These are phyloP conservation scores for Dothistroma septosporum DNA, from an alignment of 2,329 filamentous ascomycete species.

Conservation along the genomic window DNA sequence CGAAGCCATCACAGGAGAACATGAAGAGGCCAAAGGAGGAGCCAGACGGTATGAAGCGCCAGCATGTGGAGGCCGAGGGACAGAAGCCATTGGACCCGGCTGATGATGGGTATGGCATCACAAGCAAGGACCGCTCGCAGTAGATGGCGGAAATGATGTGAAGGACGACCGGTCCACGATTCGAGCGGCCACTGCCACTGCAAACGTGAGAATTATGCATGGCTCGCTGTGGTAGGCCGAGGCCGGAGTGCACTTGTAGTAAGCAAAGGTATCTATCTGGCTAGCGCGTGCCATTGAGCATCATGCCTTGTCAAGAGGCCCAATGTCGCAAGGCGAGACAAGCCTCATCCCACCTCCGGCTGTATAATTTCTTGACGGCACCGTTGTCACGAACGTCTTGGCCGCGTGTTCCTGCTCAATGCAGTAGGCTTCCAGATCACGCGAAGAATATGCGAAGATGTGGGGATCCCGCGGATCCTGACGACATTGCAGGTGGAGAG, in stretches of 20 bases:
- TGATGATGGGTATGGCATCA: constrained; percentile 12
- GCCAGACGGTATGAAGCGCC: constrained; percentile 20
- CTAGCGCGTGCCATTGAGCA: background rate
- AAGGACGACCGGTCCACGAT: no score
- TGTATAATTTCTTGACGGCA: background rate
- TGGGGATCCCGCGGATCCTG: background rate
- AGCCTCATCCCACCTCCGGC: background rate
- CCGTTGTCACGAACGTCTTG: background rate
- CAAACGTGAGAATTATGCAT: no score
- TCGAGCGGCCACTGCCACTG: no score
- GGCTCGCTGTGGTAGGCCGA: no score
- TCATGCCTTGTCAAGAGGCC: background rate
- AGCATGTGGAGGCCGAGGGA: constrained; percentile 22
- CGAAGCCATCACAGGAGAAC: constrained; percentile 11
- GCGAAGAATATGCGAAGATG: background rate
- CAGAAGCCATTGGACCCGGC: constrained; percentile 23
- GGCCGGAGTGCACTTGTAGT: no score
- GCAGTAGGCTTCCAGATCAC: background rate
- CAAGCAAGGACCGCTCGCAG: background rate
- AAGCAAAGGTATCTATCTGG: no score
- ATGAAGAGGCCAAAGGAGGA: constrained; percentile 21
- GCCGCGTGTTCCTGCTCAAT: background rate
- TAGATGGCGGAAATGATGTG: background rate
- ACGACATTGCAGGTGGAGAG: background rate
- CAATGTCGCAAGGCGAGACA: background rate